Evolutionary conservation across 495 filamentous ascomycete genomes (phyloP).

Genomic region (Penicillium verhagenii): DNA sequence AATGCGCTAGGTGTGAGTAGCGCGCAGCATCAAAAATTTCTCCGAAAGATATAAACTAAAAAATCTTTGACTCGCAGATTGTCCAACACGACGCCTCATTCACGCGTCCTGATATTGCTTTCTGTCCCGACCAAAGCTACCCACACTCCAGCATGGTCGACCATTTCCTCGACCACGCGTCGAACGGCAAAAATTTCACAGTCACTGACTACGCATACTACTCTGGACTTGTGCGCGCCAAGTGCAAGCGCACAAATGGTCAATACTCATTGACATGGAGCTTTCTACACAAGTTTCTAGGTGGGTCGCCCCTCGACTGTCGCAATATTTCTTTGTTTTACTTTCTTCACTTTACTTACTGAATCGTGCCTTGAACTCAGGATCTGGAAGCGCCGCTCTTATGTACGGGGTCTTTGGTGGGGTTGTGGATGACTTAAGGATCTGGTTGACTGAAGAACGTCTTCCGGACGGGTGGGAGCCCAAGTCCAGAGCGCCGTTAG

Average conservation of each 20-base stretch:
- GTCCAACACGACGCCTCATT: background rate
- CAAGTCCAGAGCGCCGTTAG: background rate
- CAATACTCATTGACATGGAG: background rate
- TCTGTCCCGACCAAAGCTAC: background rate
- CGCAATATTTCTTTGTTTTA: background rate
- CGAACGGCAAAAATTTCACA: background rate
- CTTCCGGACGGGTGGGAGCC: background rate
- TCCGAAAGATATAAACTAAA: background rate
- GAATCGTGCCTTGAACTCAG: background rate
- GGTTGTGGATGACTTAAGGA: background rate
- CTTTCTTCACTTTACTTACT: background rate
- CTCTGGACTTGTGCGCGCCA: background rate
- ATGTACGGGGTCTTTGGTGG: background rate
- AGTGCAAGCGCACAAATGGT: background rate
- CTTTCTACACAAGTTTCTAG: background rate
- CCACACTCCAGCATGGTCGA: background rate
- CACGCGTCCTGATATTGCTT: background rate
- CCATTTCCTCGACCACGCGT: background rate
- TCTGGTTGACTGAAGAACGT: background rate
- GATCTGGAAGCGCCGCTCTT: background rate
- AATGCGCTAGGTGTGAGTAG: background rate
- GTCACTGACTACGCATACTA: background rate
- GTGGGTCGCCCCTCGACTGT: background rate
- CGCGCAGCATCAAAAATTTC: background rate
- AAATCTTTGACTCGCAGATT: background rate